These are phyloP conservation scores for Fusarium domesticum DNA, from an alignment of 2,329 filamentous ascomycete species.

Conservation along the genomic window DNA sequence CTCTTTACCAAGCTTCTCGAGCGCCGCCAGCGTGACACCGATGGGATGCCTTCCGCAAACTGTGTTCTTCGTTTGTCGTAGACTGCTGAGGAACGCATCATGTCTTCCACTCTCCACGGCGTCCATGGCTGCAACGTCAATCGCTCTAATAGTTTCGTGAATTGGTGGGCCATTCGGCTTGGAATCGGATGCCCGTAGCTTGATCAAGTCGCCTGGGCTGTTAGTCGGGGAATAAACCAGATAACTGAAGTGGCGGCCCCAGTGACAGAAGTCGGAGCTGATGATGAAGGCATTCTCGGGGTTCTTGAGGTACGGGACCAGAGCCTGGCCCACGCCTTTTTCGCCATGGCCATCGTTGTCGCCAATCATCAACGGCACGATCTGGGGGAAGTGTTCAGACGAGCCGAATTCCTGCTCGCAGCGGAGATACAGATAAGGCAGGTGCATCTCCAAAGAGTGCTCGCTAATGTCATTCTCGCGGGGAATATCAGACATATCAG, in stretches of 20 bases:
- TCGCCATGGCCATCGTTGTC: constrained; percentile 65
- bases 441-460: constrained; percentile 95
- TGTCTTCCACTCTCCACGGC: constrained; percentile 78
- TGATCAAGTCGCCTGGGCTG: constrained; percentile 40
- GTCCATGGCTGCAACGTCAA: constrained; percentile 81
- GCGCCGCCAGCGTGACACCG: constrained; percentile 82
- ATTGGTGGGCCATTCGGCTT: constrained; percentile 52
- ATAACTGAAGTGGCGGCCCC: constrained; percentile 80
- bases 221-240: constrained; percentile 63
- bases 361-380: constrained; percentile 86
- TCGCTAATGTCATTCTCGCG: constrained; percentile 69
- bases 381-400: constrained; percentile 59
- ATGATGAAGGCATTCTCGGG: constrained; percentile 78
- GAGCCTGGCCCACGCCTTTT: constrained; percentile 62
- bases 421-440: constrained; percentile 87
- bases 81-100: constrained; percentile 62
- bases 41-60: constrained; percentile 96
- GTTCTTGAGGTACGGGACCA: constrained; percentile 76
- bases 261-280: constrained; percentile 96
- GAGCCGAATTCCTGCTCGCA: constrained; percentile 51
- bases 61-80: constrained; percentile 77
- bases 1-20: constrained; percentile 60
- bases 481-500: constrained; percentile 54
- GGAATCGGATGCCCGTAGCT: constrained; percentile 33
- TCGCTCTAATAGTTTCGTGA: constrained; percentile 76